A percentile compares a stretch with the other conserved stretches of the same genome.
Evolutionary conservation across 352 stramenopile genomes (phyloP).

Genomic region (Pythium phragmiticola): DNA sequence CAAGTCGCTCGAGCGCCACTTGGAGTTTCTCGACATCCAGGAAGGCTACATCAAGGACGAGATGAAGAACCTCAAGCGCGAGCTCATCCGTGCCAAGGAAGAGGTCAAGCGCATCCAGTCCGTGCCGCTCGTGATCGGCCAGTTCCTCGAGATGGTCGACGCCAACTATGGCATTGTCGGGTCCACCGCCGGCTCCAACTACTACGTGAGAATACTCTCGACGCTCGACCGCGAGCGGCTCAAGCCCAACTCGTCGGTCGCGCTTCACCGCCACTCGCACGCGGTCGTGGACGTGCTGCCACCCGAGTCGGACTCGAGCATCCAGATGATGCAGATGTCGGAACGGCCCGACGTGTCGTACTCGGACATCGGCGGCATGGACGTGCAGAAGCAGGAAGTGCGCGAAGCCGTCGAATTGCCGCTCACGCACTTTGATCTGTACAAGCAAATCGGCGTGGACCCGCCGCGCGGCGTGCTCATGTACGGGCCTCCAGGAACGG

Average conservation of each 20-base stretch:
- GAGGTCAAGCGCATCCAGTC: conserved; percentile 99
- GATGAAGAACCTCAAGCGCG: conserved; percentile 99
- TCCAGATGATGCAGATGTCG: conserved; percentile 98
- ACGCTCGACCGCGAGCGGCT: conserved; percentile 98
- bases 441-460: conserved; percentile 99
- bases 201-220: conserved; percentile 98
- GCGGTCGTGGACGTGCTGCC: conserved; percentile 98
- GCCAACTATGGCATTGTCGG: conserved; percentile 99
- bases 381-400: conserved; percentile 99
- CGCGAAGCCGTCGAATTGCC: conserved; percentile 99
- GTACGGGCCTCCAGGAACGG: conserved; percentile 95
- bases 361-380: conserved; percentile 98
- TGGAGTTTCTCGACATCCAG: conserved; percentile 79
- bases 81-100: conserved; percentile 99
- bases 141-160: conserved; percentile 99
- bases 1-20: conserved; percentile 45
- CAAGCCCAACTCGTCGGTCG: conserved; percentile 99
- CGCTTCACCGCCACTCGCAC: conserved; percentile 98
- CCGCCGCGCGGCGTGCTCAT: conserved; percentile 97
- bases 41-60: conserved; percentile 99
- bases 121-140: conserved; percentile 99
- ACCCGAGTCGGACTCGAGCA: conserved; percentile 98
- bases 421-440: conserved; percentile 99
- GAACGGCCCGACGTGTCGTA: conserved; percentile 97
- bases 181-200: conserved; percentile 97